phyloP scores from a whole-genome alignment of 495 filamentous ascomycete species.

The Xylaria telfairii region DNA sequence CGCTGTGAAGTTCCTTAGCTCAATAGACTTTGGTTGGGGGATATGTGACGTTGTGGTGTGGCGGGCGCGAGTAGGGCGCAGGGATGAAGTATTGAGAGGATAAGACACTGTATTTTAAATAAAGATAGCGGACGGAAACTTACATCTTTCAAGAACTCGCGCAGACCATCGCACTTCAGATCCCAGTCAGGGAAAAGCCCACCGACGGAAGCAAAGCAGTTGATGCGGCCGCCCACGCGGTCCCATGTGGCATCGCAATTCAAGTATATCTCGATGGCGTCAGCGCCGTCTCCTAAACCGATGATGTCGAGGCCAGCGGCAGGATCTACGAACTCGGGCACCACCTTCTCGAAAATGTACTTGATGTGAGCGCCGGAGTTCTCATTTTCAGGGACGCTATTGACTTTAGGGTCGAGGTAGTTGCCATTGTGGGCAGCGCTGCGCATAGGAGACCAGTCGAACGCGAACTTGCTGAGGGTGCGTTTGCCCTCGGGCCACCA shows the following conservation, averaged over 20 bases:
- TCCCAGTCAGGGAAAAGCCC: conserved; percentile 42
- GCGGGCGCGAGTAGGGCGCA: background rate
- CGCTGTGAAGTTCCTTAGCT: conserved; percentile 45
- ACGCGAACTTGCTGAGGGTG: conserved; percentile 61
- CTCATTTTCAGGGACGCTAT: conserved; percentile 63
- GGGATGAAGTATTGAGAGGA: background rate
- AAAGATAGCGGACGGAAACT: conserved; percentile 24
- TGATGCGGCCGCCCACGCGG: conserved; percentile 43
- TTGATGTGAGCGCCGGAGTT: conserved; percentile 61
- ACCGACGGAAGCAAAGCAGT: conserved; percentile 48
- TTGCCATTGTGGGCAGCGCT: conserved; percentile 59
- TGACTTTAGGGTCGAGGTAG: conserved; percentile 44
- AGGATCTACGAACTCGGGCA: conserved; percentile 51
- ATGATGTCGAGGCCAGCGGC: conserved; percentile 68
- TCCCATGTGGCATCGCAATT: conserved; percentile 57
- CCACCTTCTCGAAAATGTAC: conserved; percentile 67
- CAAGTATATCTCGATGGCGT: conserved; percentile 61
- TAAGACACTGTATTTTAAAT: no score
- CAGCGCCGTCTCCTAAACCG: conserved; percentile 63
- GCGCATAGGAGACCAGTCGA: conserved; percentile 59
- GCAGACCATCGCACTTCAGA: conserved; percentile 48
- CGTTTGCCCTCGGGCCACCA: conserved; percentile 67
- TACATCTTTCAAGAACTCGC: conserved; percentile 55
- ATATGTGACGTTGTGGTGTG: background rate
- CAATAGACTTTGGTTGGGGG: background rate